Base-by-base conservation (phyloP, 345 rosid species). In the Eucalyptus curtisii region DNA sequence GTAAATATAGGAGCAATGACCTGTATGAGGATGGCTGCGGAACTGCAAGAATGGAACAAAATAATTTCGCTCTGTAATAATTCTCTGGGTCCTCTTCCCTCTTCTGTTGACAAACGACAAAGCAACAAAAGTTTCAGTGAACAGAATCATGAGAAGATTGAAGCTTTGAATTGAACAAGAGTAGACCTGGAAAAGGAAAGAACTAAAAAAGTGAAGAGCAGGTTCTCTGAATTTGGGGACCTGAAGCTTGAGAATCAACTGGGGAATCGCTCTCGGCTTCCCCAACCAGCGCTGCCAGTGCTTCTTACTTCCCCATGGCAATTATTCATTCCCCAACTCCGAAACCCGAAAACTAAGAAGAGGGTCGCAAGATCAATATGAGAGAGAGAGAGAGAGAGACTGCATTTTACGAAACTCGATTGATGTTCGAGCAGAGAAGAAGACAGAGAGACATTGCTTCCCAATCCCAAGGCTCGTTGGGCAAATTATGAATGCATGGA, bases 391-490 rank as follows among this genome's bases (percentile, higher is more conserved):
- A 66, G 17, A 4, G 16, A n/a, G 15, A 64, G 20, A 66, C 1
- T 33, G 80, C 40, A 68, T 16, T 68, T 40, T 68, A 16, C 15
- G 3, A 64, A 10, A 47, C 88, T 68, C 5, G 42, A 61, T 86
- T 15, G 16, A 55, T 37, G 25, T 49, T 31, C 19, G 87, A 48
- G 47, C 17, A 22, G 90, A 31, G 80, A n/a, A 86, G 84, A 50
- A 55, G 68, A 66, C 71, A 4, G 76, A 86, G 88, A 79, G 88
- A 59, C 5, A 64, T 25, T 66, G 86, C 87, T 66, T 61, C 90
- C 90, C 88, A 89, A 45, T 85, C 48, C 90, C 90, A 89, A 14
- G 90, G 90, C 61, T 86, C 76, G 10, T 50, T 88, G 25, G 90
- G 90, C 68, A 89, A 86, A 66, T 30, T 68, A 81, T 49, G 89